Evolutionary conservation across 2,329 filamentous ascomycete species (phyloP), one percentile per base, ranked within the genome.

Genomic region (Sporothrix phasma): DNA sequence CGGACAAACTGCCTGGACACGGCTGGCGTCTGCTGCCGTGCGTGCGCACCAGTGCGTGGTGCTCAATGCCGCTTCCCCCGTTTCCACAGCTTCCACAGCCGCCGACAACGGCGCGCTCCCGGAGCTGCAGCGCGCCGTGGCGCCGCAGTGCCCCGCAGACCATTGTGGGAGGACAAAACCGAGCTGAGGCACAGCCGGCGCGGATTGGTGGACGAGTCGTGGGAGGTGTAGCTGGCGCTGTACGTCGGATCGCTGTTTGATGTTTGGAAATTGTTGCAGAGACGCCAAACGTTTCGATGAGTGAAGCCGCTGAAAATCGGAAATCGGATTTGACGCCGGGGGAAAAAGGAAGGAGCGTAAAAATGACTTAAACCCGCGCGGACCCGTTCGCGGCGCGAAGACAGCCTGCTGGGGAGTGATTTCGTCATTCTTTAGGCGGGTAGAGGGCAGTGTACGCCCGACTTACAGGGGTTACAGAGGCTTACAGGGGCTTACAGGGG

Each of bases 61-160:
- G 51, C 31, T 37, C 31, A 11, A 17, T 22, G 29, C 29, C 24
- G 49, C 29, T 13, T 26, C 19, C 53, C 10, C 62, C 24, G 34
- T 56, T 31, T 15, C 61, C 26, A 13, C 45, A 19, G 59, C 59
- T 37, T 31, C 60, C 56, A 15, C 31, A 26, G 54, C 54, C 37
- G 43, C 67, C 37, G 43, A 41, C 58, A 19, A 37, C 54, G 24
- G 66, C 64, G 4, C 51, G 37, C 37, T 66, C 66, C 54, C 66
- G 67, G 39, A 68, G 66, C 64, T 59, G 66, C 65, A 61, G 64
- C 51, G 51, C 67, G 31, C 60, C 66, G 26, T 63, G 64, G 22
- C 66, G 67, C 66, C 67, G 66, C 62, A 68, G 37, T 7, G 65
- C 62, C 26, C 65, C 67, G 61, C 64, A 46, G 34, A 65, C 66